Percentiles rank a stretch among this genome's conserved stretches.
phyloP scores from a whole-genome alignment of 768 basidiomycete species.

The Lentinula edodes region DNA sequence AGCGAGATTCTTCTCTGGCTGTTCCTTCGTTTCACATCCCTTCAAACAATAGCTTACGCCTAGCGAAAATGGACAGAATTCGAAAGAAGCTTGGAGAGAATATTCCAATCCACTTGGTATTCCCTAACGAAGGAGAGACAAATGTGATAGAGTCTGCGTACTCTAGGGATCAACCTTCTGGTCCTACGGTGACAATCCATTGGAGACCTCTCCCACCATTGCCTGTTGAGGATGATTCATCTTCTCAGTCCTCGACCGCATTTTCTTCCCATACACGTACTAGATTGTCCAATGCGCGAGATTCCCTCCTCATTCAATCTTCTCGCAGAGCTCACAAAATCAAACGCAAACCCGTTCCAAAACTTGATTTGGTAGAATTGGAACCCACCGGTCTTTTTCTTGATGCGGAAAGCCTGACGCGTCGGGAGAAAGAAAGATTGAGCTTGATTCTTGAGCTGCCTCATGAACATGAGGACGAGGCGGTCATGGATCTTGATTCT shows the following conservation, averaged over 20 bases:
- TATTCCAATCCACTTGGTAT: conserved; percentile 58
- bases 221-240: not conserved
- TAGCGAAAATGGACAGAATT: conserved; percentile 60
- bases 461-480: not conserved
- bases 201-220: conserved; percentile 1
- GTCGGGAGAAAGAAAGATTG: conserved; percentile 1
- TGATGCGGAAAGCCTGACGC: not conserved
- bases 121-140: conserved; percentile 25
- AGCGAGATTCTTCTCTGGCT: conserved; percentile 7
- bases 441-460: conserved; percentile 6
- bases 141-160: not conserved
- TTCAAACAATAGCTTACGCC: conserved; percentile 34
- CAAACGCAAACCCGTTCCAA: conserved; percentile 6
- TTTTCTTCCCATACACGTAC: not conserved
- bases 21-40: conserved; percentile 24
- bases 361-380: not conserved
- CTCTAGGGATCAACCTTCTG: not conserved
- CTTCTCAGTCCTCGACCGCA: not conserved
- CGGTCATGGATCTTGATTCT: not conserved
- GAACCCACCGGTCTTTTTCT: not conserved
- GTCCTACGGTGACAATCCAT: not conserved
- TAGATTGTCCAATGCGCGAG: not conserved
- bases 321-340: not conserved
- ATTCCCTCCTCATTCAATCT: not conserved
- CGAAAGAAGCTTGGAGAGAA: conserved; percentile 57